phyloP scores from a whole-genome alignment of 805 yeast genomes.

The Starmerella floricola region DNA sequence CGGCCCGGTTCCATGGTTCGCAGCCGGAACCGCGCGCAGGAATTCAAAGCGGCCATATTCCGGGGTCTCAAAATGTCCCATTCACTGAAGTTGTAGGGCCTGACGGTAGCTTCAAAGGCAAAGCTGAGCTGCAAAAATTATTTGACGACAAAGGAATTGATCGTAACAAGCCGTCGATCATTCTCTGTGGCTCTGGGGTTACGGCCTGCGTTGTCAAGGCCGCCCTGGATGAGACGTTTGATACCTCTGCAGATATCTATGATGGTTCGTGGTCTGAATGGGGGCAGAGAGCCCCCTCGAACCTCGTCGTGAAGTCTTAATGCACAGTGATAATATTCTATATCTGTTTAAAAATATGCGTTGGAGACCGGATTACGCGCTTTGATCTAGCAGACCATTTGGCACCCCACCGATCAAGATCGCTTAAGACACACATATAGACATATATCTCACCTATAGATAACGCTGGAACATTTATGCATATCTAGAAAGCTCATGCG shows the following conservation, averaged over 20 bases:
- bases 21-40: conserved; percentile 87
- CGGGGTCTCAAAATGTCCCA: conserved; percentile 68
- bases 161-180: conserved; percentile 52
- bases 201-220: conserved; percentile 79
- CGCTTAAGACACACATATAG: too few species aligned
- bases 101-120: conserved; percentile 36
- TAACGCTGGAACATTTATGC: too few species aligned
- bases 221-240: conserved; percentile 48
- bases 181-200: conserved; percentile 94
- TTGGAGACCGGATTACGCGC: too few species aligned
- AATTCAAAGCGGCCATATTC: conserved; percentile 78
- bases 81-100: conserved; percentile 48
- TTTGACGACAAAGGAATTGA: conserved; percentile 35
- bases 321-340: too few species aligned
- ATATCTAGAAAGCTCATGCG: too few species aligned
- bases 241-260: conserved; percentile 42
- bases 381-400: too few species aligned
- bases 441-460: too few species aligned
- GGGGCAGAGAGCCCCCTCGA: conserved; percentile 59
- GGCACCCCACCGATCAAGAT: too few species aligned
- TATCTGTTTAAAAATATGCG: too few species aligned
- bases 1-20: conserved; percentile 60
- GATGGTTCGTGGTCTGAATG: conserved; percentile 67
- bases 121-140: conserved; percentile 36
- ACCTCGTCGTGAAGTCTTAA: conserved; percentile 26